These are phyloP conservation scores for Dioscorea zingiberensis DNA, from an alignment of 106 monocot species.

Conservation along the genomic window DNA sequence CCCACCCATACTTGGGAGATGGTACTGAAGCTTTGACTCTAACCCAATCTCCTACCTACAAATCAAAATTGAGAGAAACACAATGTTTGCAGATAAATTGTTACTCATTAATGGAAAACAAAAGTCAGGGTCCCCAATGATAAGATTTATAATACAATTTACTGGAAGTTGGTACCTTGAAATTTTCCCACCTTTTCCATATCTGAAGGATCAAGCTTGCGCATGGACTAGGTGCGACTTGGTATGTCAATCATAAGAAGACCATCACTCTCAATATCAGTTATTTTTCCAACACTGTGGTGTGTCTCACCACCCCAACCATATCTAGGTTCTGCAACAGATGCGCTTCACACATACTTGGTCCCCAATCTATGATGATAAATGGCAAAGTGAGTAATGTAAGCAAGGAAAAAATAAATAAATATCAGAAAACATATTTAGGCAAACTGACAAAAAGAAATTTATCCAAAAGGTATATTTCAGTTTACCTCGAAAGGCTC, in stretches of 20 bases:
- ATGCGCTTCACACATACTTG: conserved; percentile 96
- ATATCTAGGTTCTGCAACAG: conserved; percentile 96
- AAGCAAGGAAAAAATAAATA: neutral
- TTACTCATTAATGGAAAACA: too few relatives aligned
- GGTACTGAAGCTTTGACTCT: conserved; percentile 88
- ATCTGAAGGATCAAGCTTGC: conserved; percentile 99
- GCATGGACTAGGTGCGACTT: conserved; percentile 58
- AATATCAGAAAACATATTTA: conserved; percentile 1
- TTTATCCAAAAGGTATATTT: neutral
- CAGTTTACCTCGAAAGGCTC: conserved; percentile 82
- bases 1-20: conserved; percentile 99
- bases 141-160: neutral
- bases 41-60: conserved; percentile 95
- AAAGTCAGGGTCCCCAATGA: neutral
- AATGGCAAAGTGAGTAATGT: neutral
- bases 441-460: neutral
- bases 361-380: conserved; percentile 73
- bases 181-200: conserved; percentile 96
- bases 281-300: conserved; percentile 95
- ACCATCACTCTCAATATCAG: conserved; percentile 85
- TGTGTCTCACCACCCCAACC: conserved; percentile 99
- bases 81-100: too few relatives aligned
- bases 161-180: conserved; percentile 48
- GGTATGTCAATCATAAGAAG: conserved; percentile 84
- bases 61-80: neutral